phyloP scores from a whole-genome alignment of 441 rosid species.

The Populus tomentosa region DNA sequence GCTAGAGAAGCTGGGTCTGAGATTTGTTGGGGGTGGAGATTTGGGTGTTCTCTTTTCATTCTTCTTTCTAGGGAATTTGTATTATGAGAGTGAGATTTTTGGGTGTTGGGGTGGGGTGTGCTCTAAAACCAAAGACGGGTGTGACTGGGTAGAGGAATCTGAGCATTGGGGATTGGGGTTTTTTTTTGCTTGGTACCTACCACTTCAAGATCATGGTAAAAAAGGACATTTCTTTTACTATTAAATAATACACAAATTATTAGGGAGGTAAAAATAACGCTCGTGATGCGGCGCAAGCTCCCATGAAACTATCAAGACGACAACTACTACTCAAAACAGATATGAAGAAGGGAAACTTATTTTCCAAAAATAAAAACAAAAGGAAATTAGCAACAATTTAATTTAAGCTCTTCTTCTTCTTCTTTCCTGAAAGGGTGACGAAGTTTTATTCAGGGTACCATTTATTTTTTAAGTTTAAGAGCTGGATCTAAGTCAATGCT shows the following conservation, averaged over 20 bases:
- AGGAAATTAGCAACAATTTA: not conserved
- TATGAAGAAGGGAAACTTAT: conserved; percentile 15
- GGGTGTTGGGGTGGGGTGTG: not conserved
- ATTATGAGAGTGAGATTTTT: conserved; percentile 5
- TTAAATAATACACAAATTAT: not conserved
- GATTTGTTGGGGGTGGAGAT: conserved; percentile 20
- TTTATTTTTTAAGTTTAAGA: not conserved
- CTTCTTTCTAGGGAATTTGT: not conserved
- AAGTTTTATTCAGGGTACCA: not conserved
- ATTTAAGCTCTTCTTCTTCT: not conserved
- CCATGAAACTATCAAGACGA: conserved; percentile 31
- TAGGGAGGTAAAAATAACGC: conserved; percentile 13
- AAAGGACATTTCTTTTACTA: not conserved
- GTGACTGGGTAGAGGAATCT: conserved; percentile 36
- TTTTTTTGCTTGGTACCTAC: conserved; percentile 30
- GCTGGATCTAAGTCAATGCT: not conserved
- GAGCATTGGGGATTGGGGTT: conserved; percentile 34
- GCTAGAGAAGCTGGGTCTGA: conserved; percentile 8
- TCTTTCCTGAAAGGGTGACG: not conserved
- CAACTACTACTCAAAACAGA: conserved; percentile 35
- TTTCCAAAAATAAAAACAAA: not conserved
- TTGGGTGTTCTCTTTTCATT: conserved; percentile 53
- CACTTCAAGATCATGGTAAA: conserved; percentile 21
- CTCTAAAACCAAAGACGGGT: conserved; percentile 23
- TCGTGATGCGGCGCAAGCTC: conserved; percentile 50